Evolutionary conservation across 2,329 filamentous ascomycete genomes (phyloP), one percentile per base, ranked within the genome.

Genomic region (Biscogniauxia sp.): DNA sequence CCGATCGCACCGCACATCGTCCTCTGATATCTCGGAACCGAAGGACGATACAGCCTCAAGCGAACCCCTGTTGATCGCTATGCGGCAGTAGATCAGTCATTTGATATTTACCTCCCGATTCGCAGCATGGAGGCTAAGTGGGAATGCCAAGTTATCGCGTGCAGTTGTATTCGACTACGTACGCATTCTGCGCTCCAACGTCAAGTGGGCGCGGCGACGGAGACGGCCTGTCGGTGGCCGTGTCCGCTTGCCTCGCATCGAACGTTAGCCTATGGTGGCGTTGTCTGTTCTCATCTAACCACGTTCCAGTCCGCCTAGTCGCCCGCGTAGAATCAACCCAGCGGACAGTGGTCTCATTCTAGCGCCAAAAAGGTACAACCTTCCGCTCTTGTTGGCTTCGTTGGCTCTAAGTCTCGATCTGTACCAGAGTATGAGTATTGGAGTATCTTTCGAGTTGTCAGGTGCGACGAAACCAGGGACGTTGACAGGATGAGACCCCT

Each of bases 231-330:
- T 20, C 11, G 54, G 41, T 55, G 32, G 41, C 37, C 54, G 41
- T 26, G 41, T 51, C 54, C 32, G 19, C 41, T 37, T 58, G 51
- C 28, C 51, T 41, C 56, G 51, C 56, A 13, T 54, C 28, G 37
- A 51, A 51, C 51, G 17, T 25, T 61, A 58, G 56, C 57, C 51
- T 60, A 25, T 23, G 65, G 65, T 69, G 68, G 67, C 64, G 66
- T 66, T 61, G 51, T 61, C 32, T 61, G 55, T 61, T 56, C 58
- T 69, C 64, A 69, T 68, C 66, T 66, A 66, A 65, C 64, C 65
- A 70, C 68, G 66, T 70, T 70, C 68, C 68, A 70, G 66, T 67
- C 62, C 55, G 19, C 55, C 52, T 59, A 28, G 53, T 52, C 41
- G 41, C 45, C 41, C 53, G 26, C 45, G 41, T 58, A 37, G 53